Evolutionary conservation across 1,284 basidiomycete genomes (phyloP), one percentile per base, ranked within the genome.

Genomic region (Salmacisia buchloeana): DNA sequence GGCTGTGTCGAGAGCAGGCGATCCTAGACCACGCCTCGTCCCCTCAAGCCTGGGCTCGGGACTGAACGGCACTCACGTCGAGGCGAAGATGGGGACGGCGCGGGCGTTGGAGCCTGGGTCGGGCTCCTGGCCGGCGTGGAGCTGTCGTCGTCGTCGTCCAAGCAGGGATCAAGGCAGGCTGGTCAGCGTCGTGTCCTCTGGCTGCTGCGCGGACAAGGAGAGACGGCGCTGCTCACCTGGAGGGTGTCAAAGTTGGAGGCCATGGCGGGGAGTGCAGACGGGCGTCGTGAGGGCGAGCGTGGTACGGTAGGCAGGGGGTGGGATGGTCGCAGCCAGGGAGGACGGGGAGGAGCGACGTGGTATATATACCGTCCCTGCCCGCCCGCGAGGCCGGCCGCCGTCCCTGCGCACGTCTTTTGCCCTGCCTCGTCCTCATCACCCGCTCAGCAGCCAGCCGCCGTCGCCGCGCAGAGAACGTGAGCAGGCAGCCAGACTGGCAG

Each of bases 1-100:
- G 88, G 86, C 76, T 89, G 82, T 74, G 91, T 87, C 83, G 92
- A 92, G 29, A 88, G 87, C 73, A 87, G 92, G 65, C 87, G 89
- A 0, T 88, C 88, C 1, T 13, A 10, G n/a, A 34, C 31, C 9
- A n/a, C 33, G 23, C 2, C 31, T 29, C 23, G 21, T 12, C 21
- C 21, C 61, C 12, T 5, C 18, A 38, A 7, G 61, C 60, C 15
- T 3, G 3, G 7, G 27, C 1, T 15, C 5, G 13, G 7, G 38
- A 3, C 13, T n/a, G n/a, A n/a, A n/a, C 21, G 49, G 18, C 18
- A n/a, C 49, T 60, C 59, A 65, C 43, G 74, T 72, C 31, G 75
- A 70, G 59, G 77, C 73, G 66, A 91, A 91, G 81, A 93, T 91
- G 1, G 91, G 91, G 0, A 88, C 86, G 12, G 91, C 91, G 13